Evolutionary conservation across 2,329 filamentous ascomycete species (phyloP).

Genomic region (Anisogramma anomala): DNA sequence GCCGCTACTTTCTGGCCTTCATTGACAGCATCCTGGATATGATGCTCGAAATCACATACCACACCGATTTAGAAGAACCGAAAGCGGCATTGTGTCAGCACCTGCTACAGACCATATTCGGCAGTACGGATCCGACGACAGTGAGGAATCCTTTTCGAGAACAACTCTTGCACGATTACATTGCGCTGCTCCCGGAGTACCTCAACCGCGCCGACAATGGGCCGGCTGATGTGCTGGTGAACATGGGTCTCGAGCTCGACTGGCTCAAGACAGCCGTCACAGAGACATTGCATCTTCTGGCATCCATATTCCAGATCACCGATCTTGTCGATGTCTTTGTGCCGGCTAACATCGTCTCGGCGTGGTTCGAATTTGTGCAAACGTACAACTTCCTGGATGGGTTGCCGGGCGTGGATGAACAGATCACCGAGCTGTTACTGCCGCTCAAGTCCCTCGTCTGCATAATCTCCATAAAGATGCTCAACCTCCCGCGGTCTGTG

Average conservation of each 20-base stretch:
- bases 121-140: not conserved
- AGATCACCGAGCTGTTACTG: slow-evolving; percentile 39
- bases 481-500: slow-evolving; percentile 53
- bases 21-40: slow-evolving; percentile 44
- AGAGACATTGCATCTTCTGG: slow-evolving; percentile 63
- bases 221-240: slow-evolving; percentile 37
- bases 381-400: slow-evolving; percentile 58
- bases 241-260: slow-evolving; percentile 38
- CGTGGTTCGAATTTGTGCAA: slow-evolving; percentile 67
- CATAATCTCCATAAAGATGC: slow-evolving; percentile 57
- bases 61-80: slow-evolving; percentile 13
- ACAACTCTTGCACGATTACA: slow-evolving; percentile 35
- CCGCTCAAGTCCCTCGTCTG: slow-evolving; percentile 60
- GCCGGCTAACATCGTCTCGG: slow-evolving; percentile 44
- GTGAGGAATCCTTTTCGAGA: slow-evolving; percentile 20
- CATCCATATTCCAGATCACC: slow-evolving; percentile 60
- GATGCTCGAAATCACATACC: slow-evolving; percentile 28
- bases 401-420: slow-evolving; percentile 41
- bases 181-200: slow-evolving; percentile 34
- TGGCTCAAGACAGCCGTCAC: slow-evolving; percentile 55
- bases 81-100: slow-evolving; percentile 13
- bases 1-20: slow-evolving; percentile 54
- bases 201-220: slow-evolving; percentile 38
- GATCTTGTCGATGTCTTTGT: slow-evolving; percentile 47
- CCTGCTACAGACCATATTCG: slow-evolving; percentile 17